Evolutionary conservation across 192 early-diverging fungal genomes (phyloP).

Genomic region (Chytriomyces sp.): DNA sequence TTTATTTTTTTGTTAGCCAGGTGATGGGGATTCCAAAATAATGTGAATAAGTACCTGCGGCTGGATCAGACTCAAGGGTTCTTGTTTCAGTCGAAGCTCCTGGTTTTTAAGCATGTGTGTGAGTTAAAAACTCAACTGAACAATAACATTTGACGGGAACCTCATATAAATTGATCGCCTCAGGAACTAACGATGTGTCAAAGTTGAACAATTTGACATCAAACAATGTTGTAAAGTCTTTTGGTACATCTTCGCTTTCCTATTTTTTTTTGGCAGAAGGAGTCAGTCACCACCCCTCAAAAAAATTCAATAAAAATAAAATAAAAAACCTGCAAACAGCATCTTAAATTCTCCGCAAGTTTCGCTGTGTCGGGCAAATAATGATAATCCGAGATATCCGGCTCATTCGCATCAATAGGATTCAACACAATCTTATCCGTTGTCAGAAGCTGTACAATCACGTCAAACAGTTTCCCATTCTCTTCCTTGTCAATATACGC

Average conservation of each 20-base stretch:
- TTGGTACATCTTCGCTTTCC: conserved; percentile 70
- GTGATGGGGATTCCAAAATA: background rate
- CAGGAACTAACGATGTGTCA: conserved; percentile 59
- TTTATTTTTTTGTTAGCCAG: background rate
- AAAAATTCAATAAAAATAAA: conserved; percentile 12
- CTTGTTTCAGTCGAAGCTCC: conserved; percentile 58
- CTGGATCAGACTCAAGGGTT: conserved; percentile 64
- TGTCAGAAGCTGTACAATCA: conserved; percentile 61
- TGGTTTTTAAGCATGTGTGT: conserved; percentile 32
- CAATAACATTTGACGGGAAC: conserved; percentile 30
- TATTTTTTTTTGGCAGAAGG: background rate
- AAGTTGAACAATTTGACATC: conserved; percentile 62
- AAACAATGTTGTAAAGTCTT: conserved; percentile 68
- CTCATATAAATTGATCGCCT: conserved; percentile 55
- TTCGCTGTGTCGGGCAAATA: conserved; percentile 60
- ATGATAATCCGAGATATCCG: conserved; percentile 70
- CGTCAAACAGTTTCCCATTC: conserved; percentile 66
- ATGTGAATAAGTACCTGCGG: conserved; percentile 50
- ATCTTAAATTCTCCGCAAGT: conserved; percentile 55
- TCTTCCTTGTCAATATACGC: conserved; percentile 69
- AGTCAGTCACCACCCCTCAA: background rate
- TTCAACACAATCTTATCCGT: conserved; percentile 65
- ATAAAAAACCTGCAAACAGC: conserved; percentile 58
- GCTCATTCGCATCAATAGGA: conserved; percentile 67
- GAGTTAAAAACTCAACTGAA: background rate